These are phyloP conservation scores for Chlorella sp. DNA, from an alignment of 139 green algal species.

Conservation along the genomic window DNA sequence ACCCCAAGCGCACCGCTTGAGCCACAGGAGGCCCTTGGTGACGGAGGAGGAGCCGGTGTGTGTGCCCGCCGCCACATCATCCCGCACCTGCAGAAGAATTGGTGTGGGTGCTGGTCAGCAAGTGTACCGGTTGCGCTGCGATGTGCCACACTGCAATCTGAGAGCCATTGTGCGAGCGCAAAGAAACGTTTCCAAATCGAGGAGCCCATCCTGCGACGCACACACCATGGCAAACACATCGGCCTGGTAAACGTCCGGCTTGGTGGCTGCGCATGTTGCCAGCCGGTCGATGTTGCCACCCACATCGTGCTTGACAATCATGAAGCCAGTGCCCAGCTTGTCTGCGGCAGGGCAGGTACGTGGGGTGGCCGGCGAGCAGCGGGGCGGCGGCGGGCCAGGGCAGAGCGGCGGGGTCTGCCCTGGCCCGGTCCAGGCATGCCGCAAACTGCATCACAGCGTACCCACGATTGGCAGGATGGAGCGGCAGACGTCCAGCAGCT, in stretches of 20 bases:
- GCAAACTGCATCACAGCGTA: slow-evolving; percentile 4
- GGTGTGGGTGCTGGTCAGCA: too few relatives aligned
- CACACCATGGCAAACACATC: slow-evolving; percentile 69
- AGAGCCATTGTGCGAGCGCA: too few relatives aligned
- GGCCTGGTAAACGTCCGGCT: slow-evolving; percentile 48
- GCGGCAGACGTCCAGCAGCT: slow-evolving; percentile 61
- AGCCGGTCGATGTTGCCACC: slow-evolving; percentile 78
- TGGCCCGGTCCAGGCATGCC: not conserved
- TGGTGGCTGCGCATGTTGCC: slow-evolving; percentile 35
- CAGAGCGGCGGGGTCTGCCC: too few relatives aligned
- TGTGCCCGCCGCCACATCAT: slow-evolving; percentile 62
- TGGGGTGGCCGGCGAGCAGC: not conserved
- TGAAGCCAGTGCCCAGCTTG: slow-evolving; percentile 73
- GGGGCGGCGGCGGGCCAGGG: not conserved
- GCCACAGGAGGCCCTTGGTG: slow-evolving; percentile 82
- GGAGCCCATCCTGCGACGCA: too few relatives aligned
- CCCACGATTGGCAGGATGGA: slow-evolving; percentile 67
- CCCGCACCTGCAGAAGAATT: slow-evolving; percentile 21
- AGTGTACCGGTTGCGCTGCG: too few relatives aligned
- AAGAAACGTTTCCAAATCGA: too few relatives aligned
- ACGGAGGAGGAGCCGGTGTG: slow-evolving; percentile 48
- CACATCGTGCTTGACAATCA: slow-evolving; percentile 70
- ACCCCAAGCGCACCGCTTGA: slow-evolving; percentile 57
- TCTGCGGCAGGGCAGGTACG: slow-evolving; percentile 46
- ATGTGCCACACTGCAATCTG: too few relatives aligned